phyloP scores from a whole-genome alignment of 1,284 basidiomycete species.

The Ceratobasidium theobromae region DNA sequence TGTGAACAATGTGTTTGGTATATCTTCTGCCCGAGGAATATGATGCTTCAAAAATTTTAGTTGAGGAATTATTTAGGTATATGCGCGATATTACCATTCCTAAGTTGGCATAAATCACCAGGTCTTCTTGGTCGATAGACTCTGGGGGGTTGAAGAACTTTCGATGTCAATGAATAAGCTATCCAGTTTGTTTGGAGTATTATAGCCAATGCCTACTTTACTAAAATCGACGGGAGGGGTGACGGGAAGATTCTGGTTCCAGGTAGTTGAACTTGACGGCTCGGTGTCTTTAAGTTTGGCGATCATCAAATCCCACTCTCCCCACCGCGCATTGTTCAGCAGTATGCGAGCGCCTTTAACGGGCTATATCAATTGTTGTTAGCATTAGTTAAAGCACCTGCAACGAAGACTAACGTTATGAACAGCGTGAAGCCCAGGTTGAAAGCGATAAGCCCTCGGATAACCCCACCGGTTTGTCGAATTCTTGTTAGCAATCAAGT shows the following conservation, averaged over 20 bases:
- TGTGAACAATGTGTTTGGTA: constrained; percentile 51
- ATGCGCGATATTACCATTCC: constrained; percentile 51
- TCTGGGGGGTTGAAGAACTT: constrained; percentile 59
- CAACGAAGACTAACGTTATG: constrained; percentile 49
- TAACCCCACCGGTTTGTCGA: constrained; percentile 58
- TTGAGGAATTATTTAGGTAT: not conserved
- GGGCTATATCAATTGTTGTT: too few species aligned
- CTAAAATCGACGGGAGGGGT: constrained; percentile 27
- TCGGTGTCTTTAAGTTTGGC: constrained; percentile 44
- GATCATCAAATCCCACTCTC: constrained; percentile 62
- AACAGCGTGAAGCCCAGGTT: constrained; percentile 56
- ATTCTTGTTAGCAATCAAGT: constrained; percentile 61
- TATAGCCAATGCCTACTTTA: constrained; percentile 11
- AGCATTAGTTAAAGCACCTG: constrained; percentile 32
- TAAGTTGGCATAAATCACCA: constrained; percentile 65
- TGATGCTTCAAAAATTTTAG: constrained; percentile 37
- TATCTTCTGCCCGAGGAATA: constrained; percentile 58
- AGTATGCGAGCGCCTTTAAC: constrained; percentile 59
- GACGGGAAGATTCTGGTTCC: constrained; percentile 29
- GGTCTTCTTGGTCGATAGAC: constrained; percentile 59
- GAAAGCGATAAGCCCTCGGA: constrained; percentile 57
- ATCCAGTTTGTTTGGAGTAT: constrained; percentile 44
- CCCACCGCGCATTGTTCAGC: constrained; percentile 63
- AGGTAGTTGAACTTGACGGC: constrained; percentile 27
- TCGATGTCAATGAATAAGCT: not conserved